Percentiles rank a stretch among this genome's conserved stretches.
These are phyloP conservation scores for Lithocarpus polystachyus DNA, from an alignment of 306 rosid species.

Conservation along the genomic window DNA sequence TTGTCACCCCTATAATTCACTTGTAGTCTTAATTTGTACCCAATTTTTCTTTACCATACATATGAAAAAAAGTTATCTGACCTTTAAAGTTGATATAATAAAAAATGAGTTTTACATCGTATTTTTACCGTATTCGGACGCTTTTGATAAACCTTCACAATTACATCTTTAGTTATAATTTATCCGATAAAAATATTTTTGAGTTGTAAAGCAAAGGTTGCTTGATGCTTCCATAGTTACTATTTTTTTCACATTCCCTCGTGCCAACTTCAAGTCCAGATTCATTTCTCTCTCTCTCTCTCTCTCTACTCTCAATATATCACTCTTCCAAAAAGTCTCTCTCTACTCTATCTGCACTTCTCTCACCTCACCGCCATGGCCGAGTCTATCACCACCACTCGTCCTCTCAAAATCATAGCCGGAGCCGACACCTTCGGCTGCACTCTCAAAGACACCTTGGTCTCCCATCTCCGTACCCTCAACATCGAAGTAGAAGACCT, in stretches of 20 bases:
- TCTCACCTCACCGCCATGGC: slow-evolving; percentile 26
- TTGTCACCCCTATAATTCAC: no score
- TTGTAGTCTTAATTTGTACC: no score
- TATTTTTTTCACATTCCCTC: not conserved
- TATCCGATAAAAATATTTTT: no score
- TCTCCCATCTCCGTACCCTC: slow-evolving; percentile 68
- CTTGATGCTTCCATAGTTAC: no score
- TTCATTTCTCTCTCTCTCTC: not conserved
- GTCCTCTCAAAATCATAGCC: slow-evolving; percentile 58
- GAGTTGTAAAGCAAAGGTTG: no score
- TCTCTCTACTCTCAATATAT: not conserved
- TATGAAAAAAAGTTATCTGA: no score
- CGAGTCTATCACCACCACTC: slow-evolving; percentile 1
- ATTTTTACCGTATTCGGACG: no score
- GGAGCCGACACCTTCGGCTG: slow-evolving; percentile 75
- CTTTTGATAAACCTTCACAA: no score
- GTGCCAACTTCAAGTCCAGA: slow-evolving; percentile 13
- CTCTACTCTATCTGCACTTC: not conserved
- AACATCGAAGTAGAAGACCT: slow-evolving; percentile 74
- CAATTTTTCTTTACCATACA: no score
- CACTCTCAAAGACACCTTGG: slow-evolving; percentile 63
- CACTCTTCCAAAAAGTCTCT: no score
- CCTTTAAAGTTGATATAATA: no score
- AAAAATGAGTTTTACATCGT: accelerated
- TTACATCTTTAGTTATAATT: no score